Percentiles rank a stretch among this genome's conserved stretches.
phyloP scores from a whole-genome alignment of 768 basidiomycete species.

The Auricularia sp. region DNA sequence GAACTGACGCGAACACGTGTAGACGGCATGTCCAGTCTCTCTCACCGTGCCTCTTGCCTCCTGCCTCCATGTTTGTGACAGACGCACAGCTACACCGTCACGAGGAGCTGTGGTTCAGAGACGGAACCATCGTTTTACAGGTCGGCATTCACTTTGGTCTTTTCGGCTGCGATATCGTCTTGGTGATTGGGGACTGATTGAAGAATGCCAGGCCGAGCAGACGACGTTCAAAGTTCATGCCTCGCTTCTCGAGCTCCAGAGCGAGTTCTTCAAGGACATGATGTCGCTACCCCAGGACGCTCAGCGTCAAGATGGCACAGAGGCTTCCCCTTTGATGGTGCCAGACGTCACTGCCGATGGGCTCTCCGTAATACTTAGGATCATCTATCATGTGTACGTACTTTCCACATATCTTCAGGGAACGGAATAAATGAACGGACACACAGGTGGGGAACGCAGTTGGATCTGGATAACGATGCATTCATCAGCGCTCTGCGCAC shows the following conservation, averaged over 20 bases:
- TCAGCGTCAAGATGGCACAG: conserved; percentile 10
- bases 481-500: no score
- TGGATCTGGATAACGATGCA: no score
- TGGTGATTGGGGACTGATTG: neutral
- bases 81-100: neutral
- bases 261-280: conserved; percentile 63
- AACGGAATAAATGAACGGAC: no score
- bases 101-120: neutral
- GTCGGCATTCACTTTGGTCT: neutral
- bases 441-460: no score
- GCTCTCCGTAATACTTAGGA: neutral
- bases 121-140: neutral
- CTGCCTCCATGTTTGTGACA: neutral
- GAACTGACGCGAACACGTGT: no score
- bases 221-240: conserved; percentile 57
- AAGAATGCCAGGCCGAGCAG: neutral
- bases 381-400: neutral
- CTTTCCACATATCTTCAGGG: neutral
- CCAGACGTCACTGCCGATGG: neutral
- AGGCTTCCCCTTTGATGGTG: neutral
- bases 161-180: neutral
- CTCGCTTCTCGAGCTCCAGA: conserved; percentile 64
- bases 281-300: conserved; percentile 48
- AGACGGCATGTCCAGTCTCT: neutral
- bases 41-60: neutral